Percentiles rank a stretch among this genome's conserved stretches.
Conservation (phyloP, 306 rosid species). For the Glycine tomentella region DNA sequence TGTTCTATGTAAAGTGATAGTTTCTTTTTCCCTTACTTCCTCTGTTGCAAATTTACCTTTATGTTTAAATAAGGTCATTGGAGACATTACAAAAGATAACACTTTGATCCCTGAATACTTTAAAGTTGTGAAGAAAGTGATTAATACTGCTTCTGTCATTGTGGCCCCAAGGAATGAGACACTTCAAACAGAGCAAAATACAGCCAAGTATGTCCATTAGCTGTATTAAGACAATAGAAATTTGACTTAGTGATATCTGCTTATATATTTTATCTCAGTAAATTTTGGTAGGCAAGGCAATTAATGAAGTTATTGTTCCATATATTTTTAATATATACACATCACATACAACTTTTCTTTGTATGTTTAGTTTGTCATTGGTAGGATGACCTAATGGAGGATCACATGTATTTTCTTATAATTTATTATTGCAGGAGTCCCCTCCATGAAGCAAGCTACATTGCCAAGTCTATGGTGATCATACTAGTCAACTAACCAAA, state of each 20-base stretch:
- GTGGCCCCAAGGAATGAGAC: slow-evolving; percentile 98
- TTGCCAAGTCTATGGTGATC: no score
- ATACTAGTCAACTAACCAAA: no score
- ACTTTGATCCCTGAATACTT: slow-evolving; percentile 78
- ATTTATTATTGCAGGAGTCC: no score
- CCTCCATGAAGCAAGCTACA: no score
- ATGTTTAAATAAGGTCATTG: slow-evolving; percentile 67
- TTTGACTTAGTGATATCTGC: neutral
- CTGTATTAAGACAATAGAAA: slow-evolving; percentile 19
- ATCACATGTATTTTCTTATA: no score
- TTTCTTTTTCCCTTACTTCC: slow-evolving; percentile 25
- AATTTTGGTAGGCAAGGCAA: no score
- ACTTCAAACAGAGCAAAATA: slow-evolving; percentile 98
- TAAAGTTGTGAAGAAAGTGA: slow-evolving; percentile 86
- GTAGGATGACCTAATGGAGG: no score
- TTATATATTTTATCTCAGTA: no score
- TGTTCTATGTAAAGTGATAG: neutral
- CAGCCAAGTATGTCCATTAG: slow-evolving; percentile 72
- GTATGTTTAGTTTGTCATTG: no score
- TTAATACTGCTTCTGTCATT: slow-evolving; percentile 87
- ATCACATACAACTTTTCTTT: no score
- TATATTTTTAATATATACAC: no score
- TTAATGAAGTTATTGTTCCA: no score
- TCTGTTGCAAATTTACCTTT: slow-evolving; percentile 32
- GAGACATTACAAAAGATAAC: slow-evolving; percentile 84